Evolutionary conservation across 2,329 filamentous ascomycete species (phyloP), one percentile per base, ranked within the genome.

Genomic region (Colletotrichum sp.): DNA sequence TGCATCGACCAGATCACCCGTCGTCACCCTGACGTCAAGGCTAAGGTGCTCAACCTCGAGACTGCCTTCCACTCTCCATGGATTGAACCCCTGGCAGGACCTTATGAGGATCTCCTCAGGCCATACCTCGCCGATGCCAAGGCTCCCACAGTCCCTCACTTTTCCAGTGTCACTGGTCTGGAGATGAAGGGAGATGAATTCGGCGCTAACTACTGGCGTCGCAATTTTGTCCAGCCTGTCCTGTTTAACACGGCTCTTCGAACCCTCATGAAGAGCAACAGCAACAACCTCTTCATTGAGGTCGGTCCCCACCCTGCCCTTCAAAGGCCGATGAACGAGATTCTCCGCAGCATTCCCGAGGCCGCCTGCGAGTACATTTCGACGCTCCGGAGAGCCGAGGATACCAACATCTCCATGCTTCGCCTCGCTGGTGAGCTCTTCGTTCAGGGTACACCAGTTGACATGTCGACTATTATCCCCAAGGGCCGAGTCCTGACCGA

Each of bases 341-440:
- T 78, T n/a, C 79, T 89, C 18, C 88, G 88, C 76, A 80, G 68
- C 28, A 58, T 71, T 4, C 72, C 72, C 12, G 52, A 66, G 16
- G 68, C 68, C 10, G 16, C 66, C 1, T 75, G 61, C 58, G 82
- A 84, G 3, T 89, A 89, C 73, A 81, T 83, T 12, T 84, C 87
- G 0, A 83, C 84, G 0, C 87, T 94, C 2, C 79, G 89, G 4
- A 87, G 90, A 30, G 88, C 89, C 15, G 87, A 89, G 66, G 84
- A 89, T 62, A 87, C 87, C 3, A 87, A 88, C 3, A 83, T 86
- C 18, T 84, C 85, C 0, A 84, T 86, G 3, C 79, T 88, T 25
- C 86, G 88, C 30, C 81, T 88, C 1, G 87, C 87, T 1, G 86
- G 83, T 0, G 83, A 81, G 0, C 80, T 91, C 3, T 89, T 88